Conservation (phyloP, 2,329 filamentous ascomycete genomes). For the Exophiala sp. region DNA sequence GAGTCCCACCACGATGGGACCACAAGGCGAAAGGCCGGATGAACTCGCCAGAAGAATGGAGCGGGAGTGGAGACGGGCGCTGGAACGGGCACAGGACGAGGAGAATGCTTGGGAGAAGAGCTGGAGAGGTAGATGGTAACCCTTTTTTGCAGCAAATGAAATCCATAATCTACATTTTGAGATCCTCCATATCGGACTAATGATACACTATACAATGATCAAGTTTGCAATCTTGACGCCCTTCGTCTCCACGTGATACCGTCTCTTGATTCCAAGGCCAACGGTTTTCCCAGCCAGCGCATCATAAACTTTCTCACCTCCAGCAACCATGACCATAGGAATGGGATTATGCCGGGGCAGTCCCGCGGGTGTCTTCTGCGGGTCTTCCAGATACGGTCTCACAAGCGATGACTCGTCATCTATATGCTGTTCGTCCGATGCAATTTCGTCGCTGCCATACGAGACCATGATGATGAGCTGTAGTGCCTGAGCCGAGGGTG, state of each 20-base stretch:
- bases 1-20: conserved; percentile 25
- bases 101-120: conserved; percentile 26
- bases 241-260: conserved; percentile 78
- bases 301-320: conserved; percentile 63
- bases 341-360: conserved; percentile 68
- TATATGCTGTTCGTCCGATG: conserved; percentile 36
- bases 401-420: conserved; percentile 45
- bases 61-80: conserved; percentile 32
- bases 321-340: conserved; percentile 77
- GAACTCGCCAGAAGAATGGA: conserved; percentile 27
- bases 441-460: conserved; percentile 46
- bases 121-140: conserved; percentile 25
- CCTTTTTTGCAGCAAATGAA: background rate
- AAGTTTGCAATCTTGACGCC: conserved; percentile 77
- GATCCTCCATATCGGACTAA: too few species aligned
- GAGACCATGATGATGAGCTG: conserved; percentile 79
- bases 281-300: conserved; percentile 57
- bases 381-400: conserved; percentile 70
- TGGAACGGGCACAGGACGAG: conserved; percentile 30
- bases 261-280: conserved; percentile 69
- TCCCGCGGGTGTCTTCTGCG: conserved; percentile 68
- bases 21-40: conserved; percentile 10
- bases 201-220: conserved; percentile 53
- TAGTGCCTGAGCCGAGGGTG: conserved; percentile 58
- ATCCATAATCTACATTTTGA: background rate